Evolutionary conservation across 495 filamentous ascomycete genomes (phyloP), one percentile per base, ranked within the genome.

Genomic region (Xylaria castorea): DNA sequence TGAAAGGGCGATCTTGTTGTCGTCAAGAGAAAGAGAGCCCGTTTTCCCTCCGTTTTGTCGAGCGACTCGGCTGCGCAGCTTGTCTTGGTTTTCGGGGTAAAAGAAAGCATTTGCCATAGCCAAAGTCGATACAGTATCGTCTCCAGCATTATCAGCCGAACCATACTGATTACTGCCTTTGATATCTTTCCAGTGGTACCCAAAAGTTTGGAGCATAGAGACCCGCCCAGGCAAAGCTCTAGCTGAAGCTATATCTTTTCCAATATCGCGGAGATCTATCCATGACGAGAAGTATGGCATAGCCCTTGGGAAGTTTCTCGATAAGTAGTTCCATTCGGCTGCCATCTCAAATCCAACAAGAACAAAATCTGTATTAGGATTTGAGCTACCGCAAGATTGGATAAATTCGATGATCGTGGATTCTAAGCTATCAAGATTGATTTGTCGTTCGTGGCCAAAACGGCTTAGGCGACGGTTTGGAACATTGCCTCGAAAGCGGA

Each of bases 141-240:
- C 68, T 58, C 58, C 58, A 1, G 58, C 58, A 64, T 71, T 71
- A 50, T 63, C 58, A 62, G 68, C 68, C 22, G 42, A 48, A 50
- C 68, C 68, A 34, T 62, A 3, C n/a, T 18, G 36, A 40, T 48
- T 61, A n/a, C 18, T 18, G 53, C 42, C 53, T 63, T 62, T 50
- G 18, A 71, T 71, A 62, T 71, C 68, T 64, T 64, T 63, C 58
- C 42, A 71, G 58, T 53, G 22, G 46, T 71, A 71, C 44, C 58
- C 44, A 42, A 71, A 71, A 3, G n/a, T 34, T 57, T 62, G 58
- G 68, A 71, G 68, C 30, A 71, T 20, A 32, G 42, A 71, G 7
- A 62, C 38, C 46, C 32, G 25, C 46, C 68, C 58, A 51, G 58
- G 55, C 14, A 71, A 34, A 38, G 18, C 68, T 48, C 32, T 44